Percentiles rank a stretch among this genome's conserved stretches.
These are phyloP conservation scores for Casuarina cunninghamiana DNA, from an alignment of 306 rosid genomes.

Conservation along the genomic window DNA sequence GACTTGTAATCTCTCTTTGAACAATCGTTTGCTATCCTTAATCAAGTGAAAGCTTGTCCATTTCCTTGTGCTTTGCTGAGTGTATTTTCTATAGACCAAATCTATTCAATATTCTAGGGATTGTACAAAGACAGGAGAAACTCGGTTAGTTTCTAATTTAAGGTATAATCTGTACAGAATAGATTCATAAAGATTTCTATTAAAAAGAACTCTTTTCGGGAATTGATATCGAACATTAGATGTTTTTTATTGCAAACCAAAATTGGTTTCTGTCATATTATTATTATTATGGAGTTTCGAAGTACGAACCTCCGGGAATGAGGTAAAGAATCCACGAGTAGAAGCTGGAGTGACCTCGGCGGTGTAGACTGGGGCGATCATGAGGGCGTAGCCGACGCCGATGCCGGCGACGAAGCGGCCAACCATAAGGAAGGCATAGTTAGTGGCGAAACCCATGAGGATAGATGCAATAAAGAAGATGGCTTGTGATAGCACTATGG, in stretches of 20 bases:
- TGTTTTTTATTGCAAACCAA: background rate
- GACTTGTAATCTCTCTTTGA: no score
- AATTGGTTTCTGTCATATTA: background rate
- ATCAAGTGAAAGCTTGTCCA: no score
- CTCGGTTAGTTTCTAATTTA: no score
- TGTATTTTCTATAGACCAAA: no score
- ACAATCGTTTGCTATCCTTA: no score
- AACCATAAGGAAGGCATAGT: conserved; percentile 73
- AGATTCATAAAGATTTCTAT: no score
- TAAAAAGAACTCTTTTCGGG: no score
- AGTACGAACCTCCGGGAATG: conserved; percentile 68
- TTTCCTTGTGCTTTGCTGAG: no score
- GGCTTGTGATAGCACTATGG: conserved; percentile 58
- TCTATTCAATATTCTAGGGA: no score
- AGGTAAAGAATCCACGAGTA: conserved; percentile 79
- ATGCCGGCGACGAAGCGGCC: conserved; percentile 79
- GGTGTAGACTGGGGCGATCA: conserved; percentile 85
- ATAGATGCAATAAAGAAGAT: conserved; percentile 73
- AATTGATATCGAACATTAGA: background rate
- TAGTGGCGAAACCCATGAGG: conserved; percentile 88
- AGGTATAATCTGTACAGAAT: background rate
- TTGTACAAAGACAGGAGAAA: no score
- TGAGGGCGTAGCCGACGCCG: conserved; percentile 75
- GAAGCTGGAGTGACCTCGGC: conserved; percentile 85
- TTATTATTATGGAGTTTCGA: background rate